These are phyloP conservation scores for Madurella mycetomatis DNA, from an alignment of 2,329 filamentous ascomycete genomes.

Conservation along the genomic window DNA sequence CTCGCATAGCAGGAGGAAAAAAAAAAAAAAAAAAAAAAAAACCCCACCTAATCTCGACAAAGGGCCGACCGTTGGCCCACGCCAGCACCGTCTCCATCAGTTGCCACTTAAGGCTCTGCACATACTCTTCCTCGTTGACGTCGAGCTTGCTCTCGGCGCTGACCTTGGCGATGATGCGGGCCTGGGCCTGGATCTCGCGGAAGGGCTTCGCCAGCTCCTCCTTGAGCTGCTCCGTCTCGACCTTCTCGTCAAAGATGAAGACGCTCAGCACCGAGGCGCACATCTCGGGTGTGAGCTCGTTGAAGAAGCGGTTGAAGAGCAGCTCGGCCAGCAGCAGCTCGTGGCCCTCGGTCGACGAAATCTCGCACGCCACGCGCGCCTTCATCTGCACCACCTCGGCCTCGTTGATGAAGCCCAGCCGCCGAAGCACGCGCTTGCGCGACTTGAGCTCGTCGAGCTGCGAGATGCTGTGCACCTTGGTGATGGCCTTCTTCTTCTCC, in stretches of 20 bases:
- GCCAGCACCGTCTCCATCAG: constrained; percentile 94
- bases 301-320: constrained; percentile 97
- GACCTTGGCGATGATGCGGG: constrained; percentile 84
- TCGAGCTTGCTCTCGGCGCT: constrained; percentile 90
- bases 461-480: constrained; percentile 77
- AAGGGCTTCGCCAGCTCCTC: constrained; percentile 85
- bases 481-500: constrained; percentile 79
- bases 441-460: constrained; percentile 96
- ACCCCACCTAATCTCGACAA: constrained; percentile 90
- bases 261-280: constrained; percentile 82
- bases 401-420: constrained; percentile 93
- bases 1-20: neutral
- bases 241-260: constrained; percentile 97
- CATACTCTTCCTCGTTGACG: constrained; percentile 92
- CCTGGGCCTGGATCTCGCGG: constrained; percentile 81
- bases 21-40: constrained; percentile 1
- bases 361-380: constrained; percentile 94
- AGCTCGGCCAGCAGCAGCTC: constrained; percentile 90
- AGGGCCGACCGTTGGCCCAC: constrained; percentile 87
- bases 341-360: constrained; percentile 84
- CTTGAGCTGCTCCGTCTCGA: constrained; percentile 69
- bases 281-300: constrained; percentile 83
- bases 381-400: constrained; percentile 94
- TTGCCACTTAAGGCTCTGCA: constrained; percentile 84
- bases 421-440: constrained; percentile 88